Percentiles rank a stretch among this genome's conserved stretches.
phyloP scores from a whole-genome alignment of 2,329 filamentous ascomycete species.

The Penicillium aurantiogriseum region DNA sequence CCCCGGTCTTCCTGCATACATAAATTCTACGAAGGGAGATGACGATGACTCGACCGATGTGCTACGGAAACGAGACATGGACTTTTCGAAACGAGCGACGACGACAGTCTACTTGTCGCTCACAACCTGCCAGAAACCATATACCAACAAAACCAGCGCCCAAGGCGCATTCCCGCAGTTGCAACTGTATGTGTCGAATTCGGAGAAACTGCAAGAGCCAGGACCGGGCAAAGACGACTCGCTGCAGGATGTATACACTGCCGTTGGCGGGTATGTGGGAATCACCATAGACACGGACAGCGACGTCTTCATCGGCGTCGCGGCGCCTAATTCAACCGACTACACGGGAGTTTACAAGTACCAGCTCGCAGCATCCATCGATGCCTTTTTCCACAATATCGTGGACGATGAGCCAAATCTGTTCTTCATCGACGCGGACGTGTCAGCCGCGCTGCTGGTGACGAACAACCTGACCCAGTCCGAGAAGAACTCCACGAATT shows the following conservation, averaged over 20 bases:
- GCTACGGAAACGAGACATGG: conserved; percentile 16
- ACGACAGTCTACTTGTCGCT: conserved; percentile 74
- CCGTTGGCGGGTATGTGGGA: conserved; percentile 69
- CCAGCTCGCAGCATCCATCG: conserved; percentile 77
- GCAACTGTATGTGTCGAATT: conserved; percentile 71
- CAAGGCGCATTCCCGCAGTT: conserved; percentile 64
- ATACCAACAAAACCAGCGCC: conserved; percentile 48
- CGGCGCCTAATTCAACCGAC: conserved; percentile 64
- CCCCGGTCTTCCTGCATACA: conserved; percentile 33
- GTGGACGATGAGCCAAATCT: conserved; percentile 57
- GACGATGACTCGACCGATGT: conserved; percentile 8
- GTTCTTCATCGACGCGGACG: conserved; percentile 82
- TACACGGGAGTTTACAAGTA: conserved; percentile 73
- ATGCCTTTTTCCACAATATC: conserved; percentile 69
- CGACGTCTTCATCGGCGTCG: conserved; percentile 74
- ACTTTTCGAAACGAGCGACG: conserved; percentile 35
- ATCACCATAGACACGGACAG: conserved; percentile 60
- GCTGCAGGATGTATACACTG: conserved; percentile 46
- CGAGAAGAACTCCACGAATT: conserved; percentile 47
- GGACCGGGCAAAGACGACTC: conserved; percentile 56
- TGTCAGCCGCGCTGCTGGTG: conserved; percentile 71
- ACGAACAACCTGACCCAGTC: conserved; percentile 65
- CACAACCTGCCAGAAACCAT: conserved; percentile 80
- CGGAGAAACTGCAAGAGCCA: conserved; percentile 61
- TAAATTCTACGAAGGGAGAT: conserved; percentile 26